Base-by-base conservation (phyloP, 2,329 filamentous ascomycete genomes). In the Arthroderma uncinatum region DNA sequence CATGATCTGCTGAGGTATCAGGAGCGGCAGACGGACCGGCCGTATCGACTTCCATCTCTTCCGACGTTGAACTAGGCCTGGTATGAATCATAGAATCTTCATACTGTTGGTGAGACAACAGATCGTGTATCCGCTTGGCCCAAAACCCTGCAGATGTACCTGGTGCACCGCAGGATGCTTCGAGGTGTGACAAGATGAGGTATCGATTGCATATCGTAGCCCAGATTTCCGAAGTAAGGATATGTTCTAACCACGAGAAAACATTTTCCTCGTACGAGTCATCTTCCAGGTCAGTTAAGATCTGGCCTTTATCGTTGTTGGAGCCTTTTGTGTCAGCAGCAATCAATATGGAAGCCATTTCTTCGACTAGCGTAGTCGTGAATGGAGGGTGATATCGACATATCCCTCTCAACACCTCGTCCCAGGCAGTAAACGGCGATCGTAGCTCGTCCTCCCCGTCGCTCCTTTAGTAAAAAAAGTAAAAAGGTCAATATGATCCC, bases 241-340 rank as follows among this genome's bases (percentile, higher is more conserved):
- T 68, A 62, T 80, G 76, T 7, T 73, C 62, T 25, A 79, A 62
- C 79, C 79, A 82, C 34, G 73, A 65, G 59, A 71, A 76, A 33
- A 76, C 55, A 1, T 71, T 76, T 65, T 81, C 76, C 36, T 65
- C 65, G 5, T 64, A 61, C 0, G 70, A 64, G 59, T 73, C 65
- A 25, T 60, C 48, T 28, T 67, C 54, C 63, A 33, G 59, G 25
- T 58, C 65, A 56, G 42, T 60, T 39, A 34, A 57, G 36, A 2
- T 54, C 56, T 30, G 62, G 2, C 21, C 16, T 21, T 53, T 21
- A 9, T 23, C 25, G 10, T 30, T 30, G 12, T 14, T 3, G 3
- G 33, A 53, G 23, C 9, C 14, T 10, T 12, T 14, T 37, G 19
- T n/a, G 23, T 53, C 50, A 12, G 50, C 56, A 48, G 66, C 65